Evolutionary conservation across 2,329 filamentous ascomycete genomes (phyloP).

Genomic region (Didymella glomerata): DNA sequence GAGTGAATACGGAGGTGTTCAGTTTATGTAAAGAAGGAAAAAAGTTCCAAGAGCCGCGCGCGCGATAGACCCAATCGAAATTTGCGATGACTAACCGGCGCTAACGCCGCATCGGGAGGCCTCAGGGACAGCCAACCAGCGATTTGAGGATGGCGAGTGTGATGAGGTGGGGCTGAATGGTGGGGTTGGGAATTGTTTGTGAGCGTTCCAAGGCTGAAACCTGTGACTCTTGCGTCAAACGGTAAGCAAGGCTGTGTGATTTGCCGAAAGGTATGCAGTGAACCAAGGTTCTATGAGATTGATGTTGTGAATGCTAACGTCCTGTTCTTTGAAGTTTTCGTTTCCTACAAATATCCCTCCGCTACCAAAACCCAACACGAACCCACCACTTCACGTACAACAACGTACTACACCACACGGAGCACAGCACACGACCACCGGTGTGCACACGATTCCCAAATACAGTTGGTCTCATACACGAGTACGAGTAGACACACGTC

Average conservation of each 20-base stretch:
- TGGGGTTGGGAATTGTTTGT: slow-evolving; percentile 18
- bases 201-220: not conserved
- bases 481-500: slow-evolving; percentile 8
- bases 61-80: slow-evolving; percentile 30
- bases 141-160: slow-evolving; percentile 28
- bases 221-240: slow-evolving; percentile 14
- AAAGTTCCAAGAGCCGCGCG: slow-evolving; percentile 34
- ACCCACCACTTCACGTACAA: slow-evolving; percentile 21
- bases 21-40: slow-evolving; percentile 50
- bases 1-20: slow-evolving; percentile 70
- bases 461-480: not conserved
- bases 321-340: slow-evolving; percentile 20
- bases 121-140: not conserved
- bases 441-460: not conserved
- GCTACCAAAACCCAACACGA: slow-evolving; percentile 10
- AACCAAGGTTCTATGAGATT: not conserved
- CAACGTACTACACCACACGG: slow-evolving; percentile 1
- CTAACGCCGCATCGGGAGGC: slow-evolving; percentile 21
- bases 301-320: slow-evolving; percentile 17
- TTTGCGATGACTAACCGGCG: slow-evolving; percentile 40
- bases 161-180: slow-evolving; percentile 18
- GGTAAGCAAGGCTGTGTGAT: slow-evolving; percentile 1
- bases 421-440: slow-evolving; percentile 17
- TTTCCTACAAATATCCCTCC: slow-evolving; percentile 13
- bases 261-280: not conserved